A percentile compares a stretch with the other conserved stretches of the same genome.
phyloP scores from a whole-genome alignment of 495 filamentous ascomycete species.

The Talaromyces trachyspermus region DNA sequence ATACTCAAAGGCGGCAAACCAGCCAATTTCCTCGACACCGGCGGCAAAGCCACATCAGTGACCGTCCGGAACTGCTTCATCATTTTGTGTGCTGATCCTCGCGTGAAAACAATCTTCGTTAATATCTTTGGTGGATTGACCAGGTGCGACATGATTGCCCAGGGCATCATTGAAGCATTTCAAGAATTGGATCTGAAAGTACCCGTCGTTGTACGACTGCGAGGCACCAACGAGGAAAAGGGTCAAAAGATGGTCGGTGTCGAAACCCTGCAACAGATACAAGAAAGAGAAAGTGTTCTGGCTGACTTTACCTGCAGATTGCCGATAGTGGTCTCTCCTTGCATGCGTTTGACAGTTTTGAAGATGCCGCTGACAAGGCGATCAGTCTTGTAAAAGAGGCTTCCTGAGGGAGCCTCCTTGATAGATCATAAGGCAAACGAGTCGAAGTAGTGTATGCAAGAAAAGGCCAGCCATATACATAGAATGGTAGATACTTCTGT shows the following conservation, averaged over 20 bases:
- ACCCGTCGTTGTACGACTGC: slow-evolving; percentile 76
- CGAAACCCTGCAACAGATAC: no score
- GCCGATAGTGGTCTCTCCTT: slow-evolving; percentile 64
- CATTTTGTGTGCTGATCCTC: slow-evolving; percentile 59
- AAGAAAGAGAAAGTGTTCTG: no score
- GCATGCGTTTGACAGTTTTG: slow-evolving; percentile 75
- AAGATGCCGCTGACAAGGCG: slow-evolving; percentile 68
- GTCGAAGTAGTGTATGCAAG: no score
- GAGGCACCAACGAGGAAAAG: slow-evolving; percentile 73
- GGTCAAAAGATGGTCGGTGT: slow-evolving; percentile 61
- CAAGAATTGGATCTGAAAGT: slow-evolving; percentile 59
- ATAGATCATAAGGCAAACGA: no score
- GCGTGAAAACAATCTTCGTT: slow-evolving; percentile 72
- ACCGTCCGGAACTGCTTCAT: slow-evolving; percentile 74
- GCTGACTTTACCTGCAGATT: slow-evolving; percentile 44
- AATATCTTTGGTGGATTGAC: slow-evolving; percentile 91
- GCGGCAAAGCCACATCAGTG: slow-evolving; percentile 81
- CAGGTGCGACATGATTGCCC: slow-evolving; percentile 80
- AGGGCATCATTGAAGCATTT: slow-evolving; percentile 73
- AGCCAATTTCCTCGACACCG: slow-evolving; percentile 84
- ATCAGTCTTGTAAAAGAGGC: slow-evolving; percentile 49
- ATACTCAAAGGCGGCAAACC: slow-evolving; percentile 54
- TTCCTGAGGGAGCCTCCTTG: no score
- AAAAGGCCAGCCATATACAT: no score
- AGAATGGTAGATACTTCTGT: no score